Conservation (phyloP, 1,139 yeast genomes). For the Wickerhamomyces sp. region DNA sequence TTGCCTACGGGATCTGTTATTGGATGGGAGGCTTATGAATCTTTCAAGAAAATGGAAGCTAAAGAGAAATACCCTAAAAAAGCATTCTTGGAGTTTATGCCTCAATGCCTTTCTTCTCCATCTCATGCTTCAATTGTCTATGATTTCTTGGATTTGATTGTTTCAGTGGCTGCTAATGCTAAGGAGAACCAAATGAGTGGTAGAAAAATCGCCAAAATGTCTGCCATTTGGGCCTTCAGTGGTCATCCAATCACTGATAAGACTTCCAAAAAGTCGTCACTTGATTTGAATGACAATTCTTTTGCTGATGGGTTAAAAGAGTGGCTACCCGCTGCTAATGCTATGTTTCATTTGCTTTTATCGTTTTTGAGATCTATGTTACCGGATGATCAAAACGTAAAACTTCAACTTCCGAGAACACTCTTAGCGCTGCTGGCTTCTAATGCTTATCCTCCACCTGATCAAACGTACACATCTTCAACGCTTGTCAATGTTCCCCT, state of each 20-base stretch:
- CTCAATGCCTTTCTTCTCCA: constrained; percentile 75
- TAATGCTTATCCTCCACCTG: constrained; percentile 63
- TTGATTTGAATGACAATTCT: constrained; percentile 24
- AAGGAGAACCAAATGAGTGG: constrained; percentile 77
- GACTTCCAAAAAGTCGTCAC: constrained; percentile 14
- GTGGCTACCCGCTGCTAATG: constrained; percentile 83
- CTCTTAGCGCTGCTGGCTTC: constrained; percentile 59
- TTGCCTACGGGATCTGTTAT: constrained; percentile 75
- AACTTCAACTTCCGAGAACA: constrained; percentile 58
- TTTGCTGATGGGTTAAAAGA: constrained; percentile 70
- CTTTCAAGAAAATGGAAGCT: constrained; percentile 62
- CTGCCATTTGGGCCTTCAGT: constrained; percentile 87
- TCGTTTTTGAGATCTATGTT: constrained; percentile 79
- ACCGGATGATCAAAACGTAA: constrained; percentile 52
- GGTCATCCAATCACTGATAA: constrained; percentile 20
- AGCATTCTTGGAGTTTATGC: constrained; percentile 78
- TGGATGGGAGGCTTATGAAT: constrained; percentile 81
- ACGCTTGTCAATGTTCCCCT: constrained; percentile 56
- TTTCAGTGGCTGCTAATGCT: constrained; percentile 79
- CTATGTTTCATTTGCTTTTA: constrained; percentile 73
- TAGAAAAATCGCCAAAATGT: constrained; percentile 73
- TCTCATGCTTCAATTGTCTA: constrained; percentile 88
- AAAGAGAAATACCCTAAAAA: constrained; percentile 62
- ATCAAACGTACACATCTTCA: constrained; percentile 34
- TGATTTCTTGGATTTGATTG: constrained; percentile 77